Base-by-base conservation (phyloP, 208 protist species). In the Tritrichomonas foetus region DNA sequence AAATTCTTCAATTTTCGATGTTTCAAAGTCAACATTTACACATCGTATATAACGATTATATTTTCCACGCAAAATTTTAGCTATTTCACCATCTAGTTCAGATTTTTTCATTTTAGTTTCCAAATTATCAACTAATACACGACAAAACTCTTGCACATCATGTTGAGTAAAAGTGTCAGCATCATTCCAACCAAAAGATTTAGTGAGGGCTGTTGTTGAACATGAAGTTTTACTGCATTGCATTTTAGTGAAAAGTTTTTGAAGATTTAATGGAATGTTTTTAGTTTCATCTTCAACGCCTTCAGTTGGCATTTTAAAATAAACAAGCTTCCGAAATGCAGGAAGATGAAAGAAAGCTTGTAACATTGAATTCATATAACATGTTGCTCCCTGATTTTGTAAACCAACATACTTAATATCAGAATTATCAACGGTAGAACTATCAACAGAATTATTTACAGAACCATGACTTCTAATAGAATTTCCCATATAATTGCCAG, bases 341-440 rank as follows among this genome's bases (percentile, higher is more conserved):
- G 95, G 93, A 14, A 97, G 97, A 89, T 97, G 96, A 94, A 95
- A 97, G 0, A 98, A 94, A 11, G 96, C 94, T 93, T 98, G 97
- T 53, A 98, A 95, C 1, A 98, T 82, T 3, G 96, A 97, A 95
- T 98, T 98, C 96, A 98, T 97, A 95, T 98, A 98, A 95, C 97
- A 98, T 53, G 97, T 98, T 22, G 97, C 97, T 53, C 97, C 97
- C 95, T 97, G 97, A 94, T 98, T 98, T 66, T 96, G 94, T 39
- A 98, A 94, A 44, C 97, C 97, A 82, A 97, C 96, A 94, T 92
- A 97, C n/a, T n/a, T n/a, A n/a, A n/a, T n/a, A n/a, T n/a, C n/a
- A n/a, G n/a, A n/a, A n/a, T n/a, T n/a, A n/a, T n/a, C n/a, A n/a
- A n/a, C n/a, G n/a, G n/a, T n/a, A n/a, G n/a, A n/a, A n/a, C n/a